Base-by-base conservation (phyloP, 2,329 filamentous ascomycete species). In the Penicillium sp. region DNA sequence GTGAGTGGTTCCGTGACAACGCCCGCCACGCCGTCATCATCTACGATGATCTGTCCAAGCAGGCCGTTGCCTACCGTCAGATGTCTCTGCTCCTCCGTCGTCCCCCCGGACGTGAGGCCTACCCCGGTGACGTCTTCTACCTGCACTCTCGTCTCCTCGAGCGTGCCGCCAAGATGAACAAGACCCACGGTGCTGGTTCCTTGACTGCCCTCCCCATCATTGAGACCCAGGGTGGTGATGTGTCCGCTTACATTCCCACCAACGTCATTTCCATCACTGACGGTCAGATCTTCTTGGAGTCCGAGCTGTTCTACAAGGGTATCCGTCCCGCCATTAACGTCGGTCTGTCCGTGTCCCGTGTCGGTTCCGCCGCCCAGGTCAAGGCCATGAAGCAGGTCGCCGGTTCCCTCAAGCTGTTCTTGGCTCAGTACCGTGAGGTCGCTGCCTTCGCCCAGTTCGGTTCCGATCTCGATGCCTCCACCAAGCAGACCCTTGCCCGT, bases 341-440 rank as follows among this genome's bases (percentile, higher is more conserved):
- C 90, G 94, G 94, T 94, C 91, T 99, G 73, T 99, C 94, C 75
- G 94, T 99, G 73, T 99, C 94, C 71, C 94, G 94, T 91, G 94
- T 99, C 89, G 94, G 94, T 79, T 99, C 94, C 76, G 91, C 94
- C 79, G 94, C 94, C 78, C 94, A 99, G 87, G 87, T 97, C 81
- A 99, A 97, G 91, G 93, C 94, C 83, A 99, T 99, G 94, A 99
- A 99, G 89, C 94, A 99, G 86, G 94, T 99, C 73, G 94, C 94
- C 76, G 94, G 94, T 87, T 97, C 93, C 71, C 86, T 99, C 77
- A 99, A 99, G 89, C 92, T 99, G 73, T 99, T 97, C 92, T 91
- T 99, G 90, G 94, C 94, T 74, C 94, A 99, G 85, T 99, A 99
- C 88, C 94, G 94, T 94, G 94, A 99, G 83, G 94, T 99, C 66